These are phyloP conservation scores for Yamadazyma nakazawae DNA, from an alignment of 805 yeast genomes.

Conservation along the genomic window DNA sequence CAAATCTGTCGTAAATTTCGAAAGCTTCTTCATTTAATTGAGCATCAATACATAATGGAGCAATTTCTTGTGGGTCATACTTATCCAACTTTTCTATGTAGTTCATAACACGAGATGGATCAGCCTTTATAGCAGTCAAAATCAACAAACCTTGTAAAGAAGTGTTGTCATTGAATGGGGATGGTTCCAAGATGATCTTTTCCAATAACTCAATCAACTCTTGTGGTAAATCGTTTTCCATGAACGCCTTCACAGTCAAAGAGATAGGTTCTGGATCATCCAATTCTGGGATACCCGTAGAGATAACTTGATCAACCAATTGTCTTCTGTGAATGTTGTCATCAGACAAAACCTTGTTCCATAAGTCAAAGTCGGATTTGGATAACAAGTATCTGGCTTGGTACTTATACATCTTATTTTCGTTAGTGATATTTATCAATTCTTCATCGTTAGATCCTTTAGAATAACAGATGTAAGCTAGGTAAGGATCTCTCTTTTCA, in stretches of 20 bases:
- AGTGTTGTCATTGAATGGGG: constrained; percentile 93
- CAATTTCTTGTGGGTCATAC: constrained; percentile 91
- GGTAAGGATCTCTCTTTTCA: constrained; percentile 97
- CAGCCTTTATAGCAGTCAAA: constrained; percentile 94
- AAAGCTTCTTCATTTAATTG: constrained; percentile 91
- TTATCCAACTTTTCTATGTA: constrained; percentile 88
- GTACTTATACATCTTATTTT: constrained; percentile 96
- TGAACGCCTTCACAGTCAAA: constrained; percentile 88
- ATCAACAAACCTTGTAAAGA: constrained; percentile 90
- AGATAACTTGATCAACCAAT: constrained; percentile 89
- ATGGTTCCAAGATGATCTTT: constrained; percentile 94
- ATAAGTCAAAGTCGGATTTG: constrained; percentile 81
- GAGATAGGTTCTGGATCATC: constrained; percentile 93
- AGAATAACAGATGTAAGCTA: constrained; percentile 96
- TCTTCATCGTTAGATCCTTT: constrained; percentile 92
- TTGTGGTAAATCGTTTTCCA: constrained; percentile 89
- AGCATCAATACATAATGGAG: constrained; percentile 85
- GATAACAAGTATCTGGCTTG: constrained; percentile 94
- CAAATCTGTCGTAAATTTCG: constrained; percentile 84
- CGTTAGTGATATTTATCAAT: constrained; percentile 87
- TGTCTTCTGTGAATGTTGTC: constrained; percentile 88
- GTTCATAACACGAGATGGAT: constrained; percentile 74
- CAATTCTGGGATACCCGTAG: constrained; percentile 93
- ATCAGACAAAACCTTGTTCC: constrained; percentile 72
- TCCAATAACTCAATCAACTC: constrained; percentile 94